These are phyloP conservation scores for Arachis stenosperma DNA, from an alignment of 306 rosid genomes.

Conservation along the genomic window DNA sequence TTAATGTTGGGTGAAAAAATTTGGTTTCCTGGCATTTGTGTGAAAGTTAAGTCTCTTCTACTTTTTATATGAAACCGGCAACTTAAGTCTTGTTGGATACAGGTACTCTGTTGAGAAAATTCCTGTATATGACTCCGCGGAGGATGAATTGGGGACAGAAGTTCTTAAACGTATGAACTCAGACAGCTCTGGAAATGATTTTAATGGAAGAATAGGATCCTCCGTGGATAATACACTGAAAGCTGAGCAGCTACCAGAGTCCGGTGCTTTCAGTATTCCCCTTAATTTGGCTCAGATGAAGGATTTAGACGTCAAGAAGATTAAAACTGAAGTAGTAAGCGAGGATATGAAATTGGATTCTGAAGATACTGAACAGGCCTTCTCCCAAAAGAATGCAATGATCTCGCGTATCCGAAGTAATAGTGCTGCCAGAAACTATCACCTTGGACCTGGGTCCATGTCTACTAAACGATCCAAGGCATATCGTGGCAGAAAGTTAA, in stretches of 20 bases:
- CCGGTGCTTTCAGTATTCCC: conserved; percentile 53
- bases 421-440: conserved; percentile 69
- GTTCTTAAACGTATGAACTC: conserved; percentile 40
- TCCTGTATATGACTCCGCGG: conserved; percentile 92
- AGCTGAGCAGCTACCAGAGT: conserved; percentile 54
- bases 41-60: background rate
- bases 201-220: conserved; percentile 45
- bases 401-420: conserved; percentile 73
- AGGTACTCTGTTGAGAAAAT: conserved; percentile 96
- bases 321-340: conserved; percentile 52
- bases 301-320: conserved; percentile 46
- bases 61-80: background rate
- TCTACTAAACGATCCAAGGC: conserved; percentile 67
- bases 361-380: conserved; percentile 52
- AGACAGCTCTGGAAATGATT: conserved; percentile 44
- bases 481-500: conserved; percentile 60
- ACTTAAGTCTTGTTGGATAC: conserved; percentile 38
- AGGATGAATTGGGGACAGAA: conserved; percentile 72
- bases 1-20: too few species aligned
- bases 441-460: conserved; percentile 60
- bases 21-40: background rate
- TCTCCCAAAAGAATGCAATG: conserved; percentile 70
- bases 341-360: conserved; percentile 57
- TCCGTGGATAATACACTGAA: conserved; percentile 49
- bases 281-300: conserved; percentile 55